Conservation (phyloP, 495 filamentous ascomycete species). For the Pyrenula massariospora region DNA sequence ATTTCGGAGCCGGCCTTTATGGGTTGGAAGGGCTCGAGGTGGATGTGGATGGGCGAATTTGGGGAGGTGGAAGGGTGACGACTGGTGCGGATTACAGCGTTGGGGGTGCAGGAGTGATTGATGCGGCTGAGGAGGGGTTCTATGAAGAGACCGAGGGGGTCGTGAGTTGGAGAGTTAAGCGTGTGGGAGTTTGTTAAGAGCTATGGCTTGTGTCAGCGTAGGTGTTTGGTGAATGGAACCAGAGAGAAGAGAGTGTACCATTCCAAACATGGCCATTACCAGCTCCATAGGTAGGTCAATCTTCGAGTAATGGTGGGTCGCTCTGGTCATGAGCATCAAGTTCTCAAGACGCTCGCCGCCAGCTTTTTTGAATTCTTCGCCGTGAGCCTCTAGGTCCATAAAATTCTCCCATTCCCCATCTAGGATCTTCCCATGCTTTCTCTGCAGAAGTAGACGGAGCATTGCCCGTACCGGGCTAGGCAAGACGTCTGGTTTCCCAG, state of each 20-base stretch:
- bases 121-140: slow-evolving; percentile 44
- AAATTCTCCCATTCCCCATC: slow-evolving; percentile 28
- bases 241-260: slow-evolving; percentile 19
- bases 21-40: slow-evolving; percentile 28
- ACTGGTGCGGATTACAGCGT: slow-evolving; percentile 45
- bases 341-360: slow-evolving; percentile 29
- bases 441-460: slow-evolving; percentile 37
- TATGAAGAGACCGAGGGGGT: slow-evolving; percentile 49
- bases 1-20: slow-evolving; percentile 49
- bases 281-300: slow-evolving; percentile 25
- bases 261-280: slow-evolving; percentile 28
- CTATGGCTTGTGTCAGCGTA: slow-evolving; percentile 14
- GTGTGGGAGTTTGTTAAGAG: slow-evolving; percentile 48
- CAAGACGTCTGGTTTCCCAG: slow-evolving; percentile 33
- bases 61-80: neutral
- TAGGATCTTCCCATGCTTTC: slow-evolving; percentile 18
- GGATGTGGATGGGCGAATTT: slow-evolving; percentile 22
- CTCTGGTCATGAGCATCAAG: slow-evolving; percentile 40
- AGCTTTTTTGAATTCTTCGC: slow-evolving; percentile 23
- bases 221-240: slow-evolving; percentile 2
- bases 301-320: slow-evolving; percentile 37
- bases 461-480: slow-evolving; percentile 46
- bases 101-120: slow-evolving; percentile 65
- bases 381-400: slow-evolving; percentile 33
- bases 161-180: slow-evolving; percentile 43